Conservation (phyloP, 306 rosid species). For the Leucaena leucocephala region DNA sequence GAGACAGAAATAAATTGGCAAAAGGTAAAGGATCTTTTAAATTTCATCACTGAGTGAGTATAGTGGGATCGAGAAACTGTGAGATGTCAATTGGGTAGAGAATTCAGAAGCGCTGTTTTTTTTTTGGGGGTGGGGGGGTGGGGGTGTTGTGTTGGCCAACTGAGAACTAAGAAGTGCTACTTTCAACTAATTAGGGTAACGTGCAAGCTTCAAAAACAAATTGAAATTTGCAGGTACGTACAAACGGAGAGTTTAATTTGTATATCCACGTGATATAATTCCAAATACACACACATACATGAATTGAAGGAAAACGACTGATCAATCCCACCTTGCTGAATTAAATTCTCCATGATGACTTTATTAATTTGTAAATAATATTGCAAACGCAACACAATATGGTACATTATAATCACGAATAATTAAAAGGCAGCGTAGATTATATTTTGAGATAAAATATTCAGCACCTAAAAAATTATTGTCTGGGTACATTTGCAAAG, state of each 20-base stretch:
- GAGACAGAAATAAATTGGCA: background rate
- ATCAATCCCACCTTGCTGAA: background rate
- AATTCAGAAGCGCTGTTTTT: background rate
- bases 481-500: conserved; percentile 37
- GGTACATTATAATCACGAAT: background rate
- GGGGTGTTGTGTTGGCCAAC: no score
- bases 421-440: background rate
- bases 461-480: conserved; percentile 33
- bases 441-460: conserved; percentile 26
- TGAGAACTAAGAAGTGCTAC: background rate
- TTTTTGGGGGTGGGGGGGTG: background rate
- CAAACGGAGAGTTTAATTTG: background rate
- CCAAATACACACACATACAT: background rate
- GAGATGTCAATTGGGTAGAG: background rate
- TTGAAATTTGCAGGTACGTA: background rate
- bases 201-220: conserved; percentile 1
- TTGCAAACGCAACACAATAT: background rate
- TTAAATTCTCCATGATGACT: background rate
- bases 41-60: background rate
- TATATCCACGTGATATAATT: background rate
- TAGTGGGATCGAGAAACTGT: background rate
- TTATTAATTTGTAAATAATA: no score
- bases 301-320: background rate
- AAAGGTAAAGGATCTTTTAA: background rate
- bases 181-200: background rate